Evolutionary conservation across 2,329 filamentous ascomycete genomes (phyloP), one percentile per base, ranked within the genome.

Genomic region (Hypoxylon sp.): DNA sequence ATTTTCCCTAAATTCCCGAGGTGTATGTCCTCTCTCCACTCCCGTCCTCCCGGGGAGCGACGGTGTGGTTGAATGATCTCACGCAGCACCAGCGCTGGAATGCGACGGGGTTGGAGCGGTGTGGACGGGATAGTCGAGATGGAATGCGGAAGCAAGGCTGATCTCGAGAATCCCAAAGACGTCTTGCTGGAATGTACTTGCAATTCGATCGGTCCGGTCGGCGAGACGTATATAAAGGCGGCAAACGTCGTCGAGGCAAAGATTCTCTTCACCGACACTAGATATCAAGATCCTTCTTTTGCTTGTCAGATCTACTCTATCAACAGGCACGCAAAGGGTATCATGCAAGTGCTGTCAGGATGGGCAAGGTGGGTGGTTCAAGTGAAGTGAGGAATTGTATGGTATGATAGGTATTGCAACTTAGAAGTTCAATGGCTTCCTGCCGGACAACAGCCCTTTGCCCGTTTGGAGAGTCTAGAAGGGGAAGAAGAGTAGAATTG

Each of bases 21-120:
- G 64, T 72, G 21, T 70, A 47, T 61, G 64, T 32, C 72, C 56
- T 74, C 59, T 75, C 64, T 71, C 74, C 75, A 74, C 74, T 72
- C 71, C 74, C 75, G 75, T 72, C 75, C 75, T 76, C 74, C 74
- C 71, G 65, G 68, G 72, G 75, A 76, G 75, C 67, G 73, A 77
- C 75, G 75, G 75, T 69, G 73, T 73, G 73, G 70, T 71, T 65
- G 61, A 47, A 57, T 64, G 60, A 52, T 59, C 29, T 48, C 63
- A 68, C 70, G 59, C 75, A 71, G 62, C 75, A 73, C 67, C 72
- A 73, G 71, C 72, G 73, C 75, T 68, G 67, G 68, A 73, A 73
- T 72, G 70, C 61, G 68, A 56, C 21, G 39, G 52, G 44, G 60
- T 55, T 67, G 59, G 63, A n/a, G 17, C 51, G 66, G 51, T 59